These are phyloP conservation scores for Fusarium sp. DNA, from an alignment of 2,329 filamentous ascomycete species.

Conservation along the genomic window DNA sequence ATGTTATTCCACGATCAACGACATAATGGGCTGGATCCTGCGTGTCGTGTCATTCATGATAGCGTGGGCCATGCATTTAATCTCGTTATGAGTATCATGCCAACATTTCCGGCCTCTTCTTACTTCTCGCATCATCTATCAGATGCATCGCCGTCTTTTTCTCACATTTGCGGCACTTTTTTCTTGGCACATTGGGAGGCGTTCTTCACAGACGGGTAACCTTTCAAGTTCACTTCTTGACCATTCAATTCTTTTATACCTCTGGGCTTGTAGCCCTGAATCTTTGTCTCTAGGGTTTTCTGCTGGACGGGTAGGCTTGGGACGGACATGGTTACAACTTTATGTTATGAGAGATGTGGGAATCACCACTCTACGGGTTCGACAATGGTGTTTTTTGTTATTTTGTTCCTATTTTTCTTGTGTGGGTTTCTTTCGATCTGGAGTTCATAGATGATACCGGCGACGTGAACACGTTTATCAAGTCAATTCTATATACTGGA, in stretches of 20 bases:
- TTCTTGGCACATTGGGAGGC: constrained; percentile 8
- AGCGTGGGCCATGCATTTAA: constrained; percentile 1
- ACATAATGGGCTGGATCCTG: constrained; percentile 34
- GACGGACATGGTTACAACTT: background rate
- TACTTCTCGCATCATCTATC: background rate
- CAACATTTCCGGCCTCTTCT: background rate
- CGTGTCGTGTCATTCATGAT: constrained; percentile 25
- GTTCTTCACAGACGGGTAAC: constrained; percentile 11
- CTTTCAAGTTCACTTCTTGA: constrained; percentile 16
- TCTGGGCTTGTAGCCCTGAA: constrained; percentile 5
- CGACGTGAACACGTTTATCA: constrained; percentile 36
- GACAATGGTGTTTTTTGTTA: constrained; percentile 1
- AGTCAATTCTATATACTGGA: constrained; percentile 27
- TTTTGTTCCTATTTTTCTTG: constrained; percentile 6
- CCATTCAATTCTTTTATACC: constrained; percentile 30
- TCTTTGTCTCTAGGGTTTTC: constrained; percentile 3
- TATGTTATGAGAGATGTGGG: constrained; percentile 10
- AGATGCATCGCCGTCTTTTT: background rate
- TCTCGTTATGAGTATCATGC: background rate
- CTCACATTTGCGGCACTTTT: background rate
- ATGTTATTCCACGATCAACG: constrained; percentile 12
- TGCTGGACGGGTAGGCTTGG: constrained; percentile 10
- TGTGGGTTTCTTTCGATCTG: constrained; percentile 10
- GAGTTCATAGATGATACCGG: constrained; percentile 42
- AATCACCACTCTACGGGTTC: constrained; percentile 17